A percentile compares a stretch with the other conserved stretches of the same genome.
Evolutionary conservation across 2,329 filamentous ascomycete genomes (phyloP).

Genomic region (Pestalotiopsis sp.): DNA sequence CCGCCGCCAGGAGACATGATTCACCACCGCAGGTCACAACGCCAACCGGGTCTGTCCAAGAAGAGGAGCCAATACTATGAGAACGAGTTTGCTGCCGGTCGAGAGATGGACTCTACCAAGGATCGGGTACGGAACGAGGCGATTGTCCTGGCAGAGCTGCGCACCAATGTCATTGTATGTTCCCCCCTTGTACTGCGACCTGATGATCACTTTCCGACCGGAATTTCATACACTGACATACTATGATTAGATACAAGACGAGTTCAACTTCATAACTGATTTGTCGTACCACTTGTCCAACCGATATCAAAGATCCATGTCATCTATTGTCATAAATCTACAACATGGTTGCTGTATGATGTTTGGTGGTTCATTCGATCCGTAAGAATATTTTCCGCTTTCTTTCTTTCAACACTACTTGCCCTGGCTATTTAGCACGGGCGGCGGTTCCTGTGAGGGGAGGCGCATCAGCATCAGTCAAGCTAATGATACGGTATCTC

Average conservation of each 20-base stretch:
- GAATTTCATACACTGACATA: background rate
- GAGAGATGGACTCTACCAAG: constrained; percentile 36
- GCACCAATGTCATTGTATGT: constrained; percentile 65
- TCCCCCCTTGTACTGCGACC: background rate
- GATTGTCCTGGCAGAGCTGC: constrained; percentile 65
- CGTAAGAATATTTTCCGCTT: constrained; percentile 32
- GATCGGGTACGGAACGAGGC: constrained; percentile 57
- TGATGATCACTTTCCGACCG: background rate
- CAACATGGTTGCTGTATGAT: constrained; percentile 75
- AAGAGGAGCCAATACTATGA: constrained; percentile 50
- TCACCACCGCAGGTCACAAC: constrained; percentile 32
- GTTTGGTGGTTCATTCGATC: constrained; percentile 75
- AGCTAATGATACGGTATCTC: too few relatives aligned
- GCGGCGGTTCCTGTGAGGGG: too few relatives aligned
- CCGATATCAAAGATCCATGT: constrained; percentile 74
- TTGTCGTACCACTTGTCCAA: constrained; percentile 73
- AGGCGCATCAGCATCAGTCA: too few relatives aligned
- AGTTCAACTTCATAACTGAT: constrained; percentile 74
- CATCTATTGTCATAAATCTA: constrained; percentile 75
- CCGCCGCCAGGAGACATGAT: constrained; percentile 41
- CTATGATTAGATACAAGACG: constrained; percentile 66
- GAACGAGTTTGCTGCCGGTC: constrained; percentile 41
- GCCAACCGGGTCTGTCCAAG: constrained; percentile 35
- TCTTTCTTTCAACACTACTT: too few relatives aligned
- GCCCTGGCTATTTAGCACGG: too few relatives aligned